A percentile compares a stretch with the other conserved stretches of the same genome.
Conservation (phyloP, 208 protist species). For the Acanthamoeba rhysodes region DNA sequence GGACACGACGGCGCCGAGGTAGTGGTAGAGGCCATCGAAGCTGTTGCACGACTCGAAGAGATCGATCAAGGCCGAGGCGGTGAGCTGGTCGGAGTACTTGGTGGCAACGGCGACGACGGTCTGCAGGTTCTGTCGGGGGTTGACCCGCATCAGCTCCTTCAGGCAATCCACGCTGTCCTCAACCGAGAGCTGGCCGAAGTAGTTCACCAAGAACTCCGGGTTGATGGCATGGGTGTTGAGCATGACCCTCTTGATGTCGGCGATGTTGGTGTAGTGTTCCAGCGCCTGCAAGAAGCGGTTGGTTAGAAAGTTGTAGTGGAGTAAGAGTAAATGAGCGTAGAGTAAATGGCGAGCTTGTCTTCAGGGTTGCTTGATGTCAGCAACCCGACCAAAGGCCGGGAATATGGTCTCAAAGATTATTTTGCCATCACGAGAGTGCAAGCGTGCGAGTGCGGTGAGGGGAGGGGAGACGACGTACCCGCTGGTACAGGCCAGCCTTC, state of each 20-base stretch:
- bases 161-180: slow-evolving; percentile 98
- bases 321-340: background rate
- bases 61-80: slow-evolving; percentile 95
- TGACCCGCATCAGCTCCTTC: slow-evolving; percentile 96
- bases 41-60: slow-evolving; percentile 97
- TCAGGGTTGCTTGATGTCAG: slow-evolving; percentile 46
- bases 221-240: slow-evolving; percentile 95
- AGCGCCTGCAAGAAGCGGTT: slow-evolving; percentile 90
- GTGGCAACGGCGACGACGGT: slow-evolving; percentile 98
- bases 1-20: slow-evolving; percentile 97
- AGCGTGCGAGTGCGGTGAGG: background rate
- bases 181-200: slow-evolving; percentile 97
- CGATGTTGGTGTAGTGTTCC: slow-evolving; percentile 98
- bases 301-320: background rate
- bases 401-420: slow-evolving; percentile 73
- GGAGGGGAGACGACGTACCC: slow-evolving; percentile 82
- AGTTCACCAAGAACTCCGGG: slow-evolving; percentile 97
- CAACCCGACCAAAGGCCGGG: slow-evolving; percentile 19
- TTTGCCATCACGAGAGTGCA: slow-evolving; percentile 23
- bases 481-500: slow-evolving; percentile 97
- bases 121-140: slow-evolving; percentile 97
- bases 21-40: slow-evolving; percentile 98
- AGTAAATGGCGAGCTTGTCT: background rate
- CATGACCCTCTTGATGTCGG: slow-evolving; percentile 99
- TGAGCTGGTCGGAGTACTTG: slow-evolving; percentile 98